Base-by-base conservation (phyloP, 495 filamentous ascomycete genomes). In the Xylaria scruposa region DNA sequence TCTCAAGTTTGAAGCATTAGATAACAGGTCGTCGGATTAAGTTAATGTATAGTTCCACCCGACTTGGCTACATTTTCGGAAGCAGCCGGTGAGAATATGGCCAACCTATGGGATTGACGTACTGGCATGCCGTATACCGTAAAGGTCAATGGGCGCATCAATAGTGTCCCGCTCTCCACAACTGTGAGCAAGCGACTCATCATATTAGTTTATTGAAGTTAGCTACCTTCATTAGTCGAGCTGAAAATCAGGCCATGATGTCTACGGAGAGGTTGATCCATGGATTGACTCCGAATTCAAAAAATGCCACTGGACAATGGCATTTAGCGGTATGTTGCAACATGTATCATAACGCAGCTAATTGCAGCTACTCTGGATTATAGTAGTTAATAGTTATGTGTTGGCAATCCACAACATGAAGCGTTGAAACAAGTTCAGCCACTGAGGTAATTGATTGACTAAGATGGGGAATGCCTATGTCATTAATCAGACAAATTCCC, bases 141-240 rank as follows among this genome's bases (percentile, higher is more conserved):
- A 63, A 44, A 26, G 12, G 13, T 26, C 10, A 12, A 63, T 63
- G 38, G 38, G 44, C 56, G 40, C 62, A 65, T 65, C 62, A 47
- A 65, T 65, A 47, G 62, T 65, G 62, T 49, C 40, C 2, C 31
- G 6, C 0, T 47, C 62, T 49, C 42, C 62, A 38, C 62, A 40
- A 47, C 38, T 63, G 26, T 46, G 21, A 46, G n/a, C 21, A 26
- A 63, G 60, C 61, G 26, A 9, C 36, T 19, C 1, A 19, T 46
- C 21, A 64, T n/a, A 10, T 46, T 47, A 21, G 19, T 46, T 36
- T 1, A 0, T 49, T 46, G 6, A 47, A 47, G 62, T 47, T 29
- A 65, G 62, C 42, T 10, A 44, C 4, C 42, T 49, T 29, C 21
- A n/a, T 31, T 9, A 47, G 42, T n/a, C 31, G 26, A 47, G 62